Evolutionary conservation across 768 basidiomycete species (phyloP).

Genomic region (Russula griseocarnosa): DNA sequence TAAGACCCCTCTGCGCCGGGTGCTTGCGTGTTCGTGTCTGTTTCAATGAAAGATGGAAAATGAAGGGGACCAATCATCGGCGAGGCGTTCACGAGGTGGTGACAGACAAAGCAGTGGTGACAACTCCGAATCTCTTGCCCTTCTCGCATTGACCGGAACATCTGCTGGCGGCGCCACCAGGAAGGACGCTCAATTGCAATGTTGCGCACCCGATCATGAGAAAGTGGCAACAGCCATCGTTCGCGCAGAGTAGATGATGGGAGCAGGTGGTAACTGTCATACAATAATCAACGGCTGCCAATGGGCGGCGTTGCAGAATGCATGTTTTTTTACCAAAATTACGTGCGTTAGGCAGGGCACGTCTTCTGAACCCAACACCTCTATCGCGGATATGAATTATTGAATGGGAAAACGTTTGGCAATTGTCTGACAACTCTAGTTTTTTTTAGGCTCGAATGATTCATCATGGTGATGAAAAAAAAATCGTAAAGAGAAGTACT

Average conservation of each 20-base stretch:
- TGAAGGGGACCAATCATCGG: no score
- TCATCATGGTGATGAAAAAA: conserved; percentile 1
- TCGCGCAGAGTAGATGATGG: neutral
- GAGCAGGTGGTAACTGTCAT: conserved; percentile 13
- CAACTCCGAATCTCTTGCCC: conserved; percentile 1
- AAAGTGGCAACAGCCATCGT: conserved; percentile 5
- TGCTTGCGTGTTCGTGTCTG: conserved; percentile 1
- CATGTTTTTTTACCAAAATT: conserved; percentile 8
- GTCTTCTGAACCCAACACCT: neutral
- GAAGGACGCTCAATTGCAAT: neutral
- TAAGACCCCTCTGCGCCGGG: neutral
- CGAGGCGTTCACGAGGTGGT: conserved; percentile 4
- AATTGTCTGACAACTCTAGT: conserved; percentile 1
- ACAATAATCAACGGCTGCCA: neutral
- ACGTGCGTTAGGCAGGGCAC: neutral
- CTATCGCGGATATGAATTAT: conserved; percentile 20
- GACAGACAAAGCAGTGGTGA: neutral
- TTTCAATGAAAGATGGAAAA: neutral
- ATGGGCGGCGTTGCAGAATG: conserved; percentile 13
- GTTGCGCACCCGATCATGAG: neutral
- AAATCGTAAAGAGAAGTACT: conserved; percentile 6
- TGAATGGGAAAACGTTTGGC: neutral
- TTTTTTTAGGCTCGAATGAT: neutral
- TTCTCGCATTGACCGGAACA: neutral
- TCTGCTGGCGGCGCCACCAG: neutral